Base-by-base conservation (phyloP, 441 rosid genomes). In the Cnidoscolus chayamansa region DNA sequence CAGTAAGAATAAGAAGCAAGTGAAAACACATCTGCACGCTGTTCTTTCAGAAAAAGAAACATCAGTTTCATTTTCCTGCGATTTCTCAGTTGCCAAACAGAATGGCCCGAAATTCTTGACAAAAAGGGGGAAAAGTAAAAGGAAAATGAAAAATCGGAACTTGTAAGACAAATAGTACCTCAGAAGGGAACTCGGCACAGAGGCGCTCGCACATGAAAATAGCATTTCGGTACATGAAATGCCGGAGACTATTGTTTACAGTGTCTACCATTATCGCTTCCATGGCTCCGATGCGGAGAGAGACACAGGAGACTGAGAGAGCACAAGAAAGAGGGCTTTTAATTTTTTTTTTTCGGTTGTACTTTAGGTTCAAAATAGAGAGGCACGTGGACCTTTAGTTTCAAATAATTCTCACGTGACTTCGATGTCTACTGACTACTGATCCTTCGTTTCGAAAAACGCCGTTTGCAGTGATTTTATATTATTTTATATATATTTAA, bases 201-300 rank as follows among this genome's bases (percentile, higher is more conserved):
- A 95, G 95, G 64, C 97, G 95, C 79, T 95, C 99, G 76, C 98
- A 93, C 86, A 93, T 84, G 83, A 95, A 95, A 75, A 90, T 87
- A 80, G 98, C 92, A 84, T 95, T 95, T 30, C 83, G 86, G 82
- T 79, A 67, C 79, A 93, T 87, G 84, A 95, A 91, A 75, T 88
- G 86, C 63, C 93, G 93, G 35, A 93, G 92, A 81, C 94, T 95
- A 87, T 84, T 90, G 74, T 85, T 87, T 37, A 95, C 92, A 80
- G 87, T 83, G 80, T 89, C 95, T 61, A 78, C 65, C 53, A 95
- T 94, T 71, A 95, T 89, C 73, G 87, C 86, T 87, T 95, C 99
- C 99, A 93, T 95, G 31, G 62, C 74, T 74, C 54, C 75, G 79
- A 60, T 80, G 73, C 71, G 68, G 64, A 50, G 77, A 69, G 35